These are phyloP conservation scores for Hypoxylon trugodes DNA, from an alignment of 495 filamentous ascomycete species.

Conservation along the genomic window DNA sequence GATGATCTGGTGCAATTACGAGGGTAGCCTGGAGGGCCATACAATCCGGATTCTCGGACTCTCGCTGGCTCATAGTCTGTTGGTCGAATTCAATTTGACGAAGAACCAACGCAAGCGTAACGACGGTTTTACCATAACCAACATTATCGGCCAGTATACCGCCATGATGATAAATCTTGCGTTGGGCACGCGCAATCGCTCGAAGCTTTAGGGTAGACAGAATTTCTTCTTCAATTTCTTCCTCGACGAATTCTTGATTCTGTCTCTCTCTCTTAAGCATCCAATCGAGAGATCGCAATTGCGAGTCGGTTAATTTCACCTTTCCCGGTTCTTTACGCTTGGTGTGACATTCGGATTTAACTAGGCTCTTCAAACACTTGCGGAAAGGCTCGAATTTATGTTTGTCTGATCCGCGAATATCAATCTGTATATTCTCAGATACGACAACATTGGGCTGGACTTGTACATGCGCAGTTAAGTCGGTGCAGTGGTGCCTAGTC, in stretches of 20 bases:
- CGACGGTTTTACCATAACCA: slow-evolving; percentile 84
- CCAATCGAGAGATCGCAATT: slow-evolving; percentile 60
- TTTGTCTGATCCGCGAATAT: not conserved
- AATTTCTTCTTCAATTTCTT: slow-evolving; percentile 74
- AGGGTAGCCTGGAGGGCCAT: slow-evolving; percentile 69
- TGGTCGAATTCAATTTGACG: slow-evolving; percentile 48
- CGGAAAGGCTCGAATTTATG: slow-evolving; percentile 30
- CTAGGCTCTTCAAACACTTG: not conserved
- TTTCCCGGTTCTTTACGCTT: not conserved
- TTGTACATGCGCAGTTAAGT: not conserved
- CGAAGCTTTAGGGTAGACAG: slow-evolving; percentile 67
- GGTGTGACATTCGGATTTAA: too few species aligned
- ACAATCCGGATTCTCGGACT: slow-evolving; percentile 1
- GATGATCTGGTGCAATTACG: slow-evolving; percentile 69
- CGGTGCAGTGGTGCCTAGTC: not conserved
- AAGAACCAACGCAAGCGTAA: slow-evolving; percentile 73
- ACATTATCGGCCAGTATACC: slow-evolving; percentile 81
- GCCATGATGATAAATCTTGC: slow-evolving; percentile 61
- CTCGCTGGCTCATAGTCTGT: not conserved
- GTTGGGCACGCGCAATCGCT: slow-evolving; percentile 65
- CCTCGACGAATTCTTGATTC: slow-evolving; percentile 62
- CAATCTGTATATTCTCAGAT: slow-evolving; percentile 16
- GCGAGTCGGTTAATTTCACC: slow-evolving; percentile 16
- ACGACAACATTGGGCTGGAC: slow-evolving; percentile 9
- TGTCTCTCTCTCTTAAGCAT: slow-evolving; percentile 69